Base-by-base conservation (phyloP, 1,284 basidiomycete species). In the Neonothopanus nambi region DNA sequence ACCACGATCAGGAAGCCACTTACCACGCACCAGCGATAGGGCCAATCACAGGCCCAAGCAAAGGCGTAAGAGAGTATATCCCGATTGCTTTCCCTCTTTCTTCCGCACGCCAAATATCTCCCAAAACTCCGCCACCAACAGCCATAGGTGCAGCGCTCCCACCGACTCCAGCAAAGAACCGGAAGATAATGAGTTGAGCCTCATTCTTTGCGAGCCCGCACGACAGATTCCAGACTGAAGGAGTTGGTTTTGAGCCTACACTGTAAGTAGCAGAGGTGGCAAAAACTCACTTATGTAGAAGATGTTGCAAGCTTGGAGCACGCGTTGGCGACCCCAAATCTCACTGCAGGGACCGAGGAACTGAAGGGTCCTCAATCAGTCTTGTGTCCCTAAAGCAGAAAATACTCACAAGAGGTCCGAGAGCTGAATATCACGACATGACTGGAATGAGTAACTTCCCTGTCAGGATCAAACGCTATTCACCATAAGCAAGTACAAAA, bases 41-140 rank as follows among this genome's bases (percentile, higher is more conserved):
- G 0, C 85, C 87, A 15, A 89, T 59, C 0, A 82, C 81, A 0
- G 88, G 88, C 0, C 86, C 83, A 3, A 84, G 67, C 3, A 84
- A 63, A 0, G 80, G 80, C 0, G 85, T 84, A 5, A 90, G 67
- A 0, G 87, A 85, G 65, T 89, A 91, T 1, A 88, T 70, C 0
- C 84, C 82, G 24, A 87, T 76, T 0, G 87, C 85, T 57, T 76
- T 72, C 0, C 89, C 88, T 57, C 87, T 75, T 59, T 90, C 76
- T 52, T 89, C 84, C 0, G 85, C 64, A 13, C 62, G 65, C 80
- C 83, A 93, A 41, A 86, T 73, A 65, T 93, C 91, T 2, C 81
- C 78, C 0, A 93, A 69, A 1, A 85, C 78, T 1, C 85, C 89
- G 36, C 85, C 87, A 54, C 84, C 84, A 35, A 82, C 68, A 81